Percentiles rank a stretch among this genome's conserved stretches.
phyloP scores from a whole-genome alignment of 129 eudicot genomes.

The Glebionis coronaria region DNA sequence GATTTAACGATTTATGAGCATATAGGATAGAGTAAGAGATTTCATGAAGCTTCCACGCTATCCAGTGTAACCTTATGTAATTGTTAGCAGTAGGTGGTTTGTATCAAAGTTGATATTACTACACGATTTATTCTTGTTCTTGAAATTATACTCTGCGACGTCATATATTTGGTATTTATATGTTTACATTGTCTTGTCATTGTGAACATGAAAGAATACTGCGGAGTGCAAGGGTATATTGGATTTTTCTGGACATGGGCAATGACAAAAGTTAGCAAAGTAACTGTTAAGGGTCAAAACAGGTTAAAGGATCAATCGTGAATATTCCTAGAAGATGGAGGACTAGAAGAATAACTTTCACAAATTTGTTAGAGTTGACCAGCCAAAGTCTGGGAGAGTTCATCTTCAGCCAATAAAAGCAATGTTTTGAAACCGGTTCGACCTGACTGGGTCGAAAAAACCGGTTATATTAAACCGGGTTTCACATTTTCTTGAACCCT shows the following conservation, averaged over 20 bases:
- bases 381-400: too few relatives aligned
- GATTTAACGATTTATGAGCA: constrained; percentile 10
- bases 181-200: too few relatives aligned
- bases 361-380: too few relatives aligned
- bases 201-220: not conserved
- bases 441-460: too few relatives aligned
- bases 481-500: too few relatives aligned
- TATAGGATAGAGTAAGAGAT: constrained; percentile 3
- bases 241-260: not conserved
- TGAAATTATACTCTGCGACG: not conserved
- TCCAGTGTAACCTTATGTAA: constrained; percentile 13
- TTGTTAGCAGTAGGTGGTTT: constrained; percentile 7
- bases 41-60: constrained; percentile 3
- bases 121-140: constrained; percentile 5
- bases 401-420: too few relatives aligned
- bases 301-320: too few relatives aligned
- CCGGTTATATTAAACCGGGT: too few relatives aligned
- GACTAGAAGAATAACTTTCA: too few relatives aligned
- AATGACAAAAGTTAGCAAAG: not conserved
- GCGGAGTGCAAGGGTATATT: not conserved
- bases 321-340: too few relatives aligned
- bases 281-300: too few relatives aligned
- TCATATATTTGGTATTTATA: not conserved
- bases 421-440: too few relatives aligned
- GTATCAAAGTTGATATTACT: not conserved